Evolutionary conservation across 257 asterid species (phyloP), one percentile per base, ranked within the genome.

Genomic region (Solanum boliviense): DNA sequence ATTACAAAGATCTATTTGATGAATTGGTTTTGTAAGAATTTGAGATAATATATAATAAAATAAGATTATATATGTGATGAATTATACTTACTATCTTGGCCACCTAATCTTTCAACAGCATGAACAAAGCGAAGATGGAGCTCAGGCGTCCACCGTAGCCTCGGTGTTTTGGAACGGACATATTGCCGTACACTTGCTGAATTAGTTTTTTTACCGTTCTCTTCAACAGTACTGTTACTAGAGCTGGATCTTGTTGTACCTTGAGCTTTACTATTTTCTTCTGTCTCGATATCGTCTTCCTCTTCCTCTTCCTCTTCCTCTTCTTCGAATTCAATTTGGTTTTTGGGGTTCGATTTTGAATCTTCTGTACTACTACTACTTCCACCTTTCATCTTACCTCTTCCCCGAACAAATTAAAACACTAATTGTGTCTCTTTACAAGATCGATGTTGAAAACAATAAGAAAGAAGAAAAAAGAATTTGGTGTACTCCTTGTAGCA

Each of bases 61-160:
- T 72, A 79, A 46, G 25, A 29, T 15, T 79, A 23, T n/a, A n/a
- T n/a, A n/a, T 44, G n/a, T 56, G 65, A 56, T 56, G n/a, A 52
- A 52, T 11, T 10, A 20, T 73, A 73, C 95, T 92, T 62, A 96
- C 99, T 94, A 87, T 96, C 98, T 92, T 94, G 98, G 41, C 99
- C 99, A 48, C 99, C 99, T 39, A 96, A 89, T 89, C 95, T 92
- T 85, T 96, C 95, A 90, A 96, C 94, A 7, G 98, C 98, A 32
- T 94, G 96, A 89, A 94, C 88, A 90, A 95, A 96, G 94, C 98
- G 92, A 91, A 94, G 95, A 68, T 95, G 98, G 89, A 96, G 98
- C 91, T 95, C 96, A 46, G 98, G 98, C 0, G 98, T 96, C 99
- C 98, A 95, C 16, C 99, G 93, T 36, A 96, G 96, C 32, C 99